phyloP scores from a whole-genome alignment of 345 rosid species.

The Aquilaria malaccensis region DNA sequence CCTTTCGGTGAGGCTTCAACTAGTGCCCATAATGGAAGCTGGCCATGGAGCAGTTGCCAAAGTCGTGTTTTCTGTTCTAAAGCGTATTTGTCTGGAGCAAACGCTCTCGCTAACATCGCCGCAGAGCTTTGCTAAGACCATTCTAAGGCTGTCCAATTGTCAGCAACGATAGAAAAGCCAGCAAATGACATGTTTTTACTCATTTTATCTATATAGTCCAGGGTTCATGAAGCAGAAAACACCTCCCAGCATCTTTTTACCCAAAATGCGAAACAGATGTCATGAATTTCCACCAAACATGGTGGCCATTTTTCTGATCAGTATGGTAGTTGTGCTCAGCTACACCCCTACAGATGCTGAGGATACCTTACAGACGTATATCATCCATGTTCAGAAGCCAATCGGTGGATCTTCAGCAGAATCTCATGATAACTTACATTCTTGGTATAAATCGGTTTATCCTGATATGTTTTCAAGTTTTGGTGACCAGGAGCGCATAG shows the following conservation, averaged over 20 bases:
- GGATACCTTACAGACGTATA: conserved; percentile 18
- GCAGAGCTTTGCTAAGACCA: too few species aligned
- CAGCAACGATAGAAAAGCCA: too few species aligned
- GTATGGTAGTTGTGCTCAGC: conserved; percentile 14
- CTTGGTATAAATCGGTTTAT: conserved; percentile 31
- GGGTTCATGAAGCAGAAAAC: too few species aligned
- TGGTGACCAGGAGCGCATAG: conserved; percentile 18
- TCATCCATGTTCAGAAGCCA: conserved; percentile 25
- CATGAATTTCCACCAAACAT: neutral
- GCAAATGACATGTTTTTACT: too few species aligned
- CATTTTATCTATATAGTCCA: too few species aligned
- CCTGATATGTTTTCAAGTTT: conserved; percentile 16
- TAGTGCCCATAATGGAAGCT: too few species aligned
- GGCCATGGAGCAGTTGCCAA: too few species aligned
- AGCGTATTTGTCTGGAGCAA: too few species aligned
- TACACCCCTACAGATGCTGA: conserved; percentile 11
- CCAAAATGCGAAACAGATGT: conserved; percentile 10
- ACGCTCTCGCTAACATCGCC: too few species aligned
- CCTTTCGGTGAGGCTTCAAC: too few species aligned
- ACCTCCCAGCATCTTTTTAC: neutral
- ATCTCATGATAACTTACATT: conserved; percentile 5
- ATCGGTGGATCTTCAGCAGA: conserved; percentile 3
- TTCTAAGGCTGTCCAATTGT: too few species aligned
- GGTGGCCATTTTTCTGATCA: conserved; percentile 9
- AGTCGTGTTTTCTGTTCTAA: too few species aligned